Conservation (phyloP, 495 filamentous ascomycete genomes). For the Penicillium simplicissimum region DNA sequence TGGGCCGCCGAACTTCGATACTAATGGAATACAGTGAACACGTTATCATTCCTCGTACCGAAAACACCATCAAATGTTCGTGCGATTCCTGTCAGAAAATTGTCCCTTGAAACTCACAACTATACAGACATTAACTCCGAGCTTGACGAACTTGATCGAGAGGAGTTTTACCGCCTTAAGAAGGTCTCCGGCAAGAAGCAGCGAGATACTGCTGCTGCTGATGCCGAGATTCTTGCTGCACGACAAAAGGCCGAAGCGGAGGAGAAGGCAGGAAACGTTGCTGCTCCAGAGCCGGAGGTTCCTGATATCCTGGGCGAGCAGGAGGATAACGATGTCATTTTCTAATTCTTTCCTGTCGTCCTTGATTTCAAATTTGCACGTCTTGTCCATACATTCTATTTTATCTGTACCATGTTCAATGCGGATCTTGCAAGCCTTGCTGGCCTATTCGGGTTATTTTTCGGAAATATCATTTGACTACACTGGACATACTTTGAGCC, state of each 20-base stretch:
- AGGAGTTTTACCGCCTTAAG: constrained; percentile 98
- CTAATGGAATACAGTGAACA: constrained; percentile 58
- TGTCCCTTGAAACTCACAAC: constrained; percentile 18
- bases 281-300: constrained; percentile 42
- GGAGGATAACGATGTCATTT: constrained; percentile 94
- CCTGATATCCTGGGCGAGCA: constrained; percentile 77
- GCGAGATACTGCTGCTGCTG: constrained; percentile 71
- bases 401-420: constrained; percentile 26
- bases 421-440: constrained; percentile 9
- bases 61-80: constrained; percentile 97
- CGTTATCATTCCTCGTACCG: constrained; percentile 96
- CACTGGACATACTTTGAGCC: background rate
- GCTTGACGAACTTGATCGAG: constrained; percentile 94
- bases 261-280: constrained; percentile 31
- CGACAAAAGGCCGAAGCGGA: constrained; percentile 50
- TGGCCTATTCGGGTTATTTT: constrained; percentile 13
- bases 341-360: constrained; percentile 51
- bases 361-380: constrained; percentile 12
- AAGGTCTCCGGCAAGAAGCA: constrained; percentile 98
- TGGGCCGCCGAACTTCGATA: background rate
- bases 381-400: constrained; percentile 13
- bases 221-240: constrained; percentile 68
- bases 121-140: constrained; percentile 91
- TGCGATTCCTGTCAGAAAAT: constrained; percentile 5
- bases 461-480: constrained; percentile 11